A percentile compares a stretch with the other conserved stretches of the same genome.
Conservation (phyloP, 805 yeast genomes). For the Ogataea thermomethanolica region DNA sequence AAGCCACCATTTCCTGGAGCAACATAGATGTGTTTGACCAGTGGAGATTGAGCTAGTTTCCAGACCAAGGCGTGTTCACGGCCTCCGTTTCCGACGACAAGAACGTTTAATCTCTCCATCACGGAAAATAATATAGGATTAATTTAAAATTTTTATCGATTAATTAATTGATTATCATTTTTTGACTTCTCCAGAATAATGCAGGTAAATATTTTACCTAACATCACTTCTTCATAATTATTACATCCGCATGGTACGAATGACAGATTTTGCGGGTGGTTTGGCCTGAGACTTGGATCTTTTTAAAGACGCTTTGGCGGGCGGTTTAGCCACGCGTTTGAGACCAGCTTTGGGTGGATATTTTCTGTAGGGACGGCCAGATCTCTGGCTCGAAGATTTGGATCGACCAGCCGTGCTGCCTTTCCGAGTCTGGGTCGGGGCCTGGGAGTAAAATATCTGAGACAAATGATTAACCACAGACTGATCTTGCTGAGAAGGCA, state of each 20-base stretch:
- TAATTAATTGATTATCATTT: not conserved
- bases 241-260: constrained; percentile 21
- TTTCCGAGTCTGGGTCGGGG: constrained; percentile 3
- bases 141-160: constrained; percentile 3
- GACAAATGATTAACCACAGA: constrained; percentile 16
- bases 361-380: constrained; percentile 10
- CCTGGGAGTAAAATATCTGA: constrained; percentile 12
- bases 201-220: not conserved
- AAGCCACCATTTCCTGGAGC: constrained; percentile 99
- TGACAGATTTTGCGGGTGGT: constrained; percentile 5
- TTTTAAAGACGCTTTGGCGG: not conserved
- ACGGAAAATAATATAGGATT: constrained; percentile 1
- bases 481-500: constrained; percentile 15
- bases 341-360: constrained; percentile 6
- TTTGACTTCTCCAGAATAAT: constrained; percentile 5
- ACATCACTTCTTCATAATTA: not conserved
- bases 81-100: constrained; percentile 96
- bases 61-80: constrained; percentile 97
- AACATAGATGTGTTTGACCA: constrained; percentile 71
- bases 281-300: constrained; percentile 1
- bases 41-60: constrained; percentile 77
- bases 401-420: constrained; percentile 1
- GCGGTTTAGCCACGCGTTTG: not conserved
- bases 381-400: constrained; percentile 15
- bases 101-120: constrained; percentile 46